phyloP scores from a whole-genome alignment of 164 flowering plant genomes.

The Brasenia schreberi region DNA sequence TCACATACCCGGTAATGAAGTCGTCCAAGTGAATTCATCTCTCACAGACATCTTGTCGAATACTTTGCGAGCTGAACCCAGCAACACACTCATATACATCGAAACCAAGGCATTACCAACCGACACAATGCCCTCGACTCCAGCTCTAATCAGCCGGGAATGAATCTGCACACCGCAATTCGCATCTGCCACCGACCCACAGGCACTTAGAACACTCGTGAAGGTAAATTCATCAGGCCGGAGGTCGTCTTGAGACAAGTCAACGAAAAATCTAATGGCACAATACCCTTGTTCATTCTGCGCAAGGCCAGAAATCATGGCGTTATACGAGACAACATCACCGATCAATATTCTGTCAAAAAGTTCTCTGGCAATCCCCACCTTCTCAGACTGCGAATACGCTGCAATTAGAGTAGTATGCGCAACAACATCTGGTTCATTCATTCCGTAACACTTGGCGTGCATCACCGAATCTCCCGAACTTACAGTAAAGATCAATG shows the following conservation, averaged over 20 bases:
- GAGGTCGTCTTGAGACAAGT: slow-evolving; percentile 29
- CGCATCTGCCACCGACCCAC: slow-evolving; percentile 28
- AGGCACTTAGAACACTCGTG: slow-evolving; percentile 34
- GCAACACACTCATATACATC: slow-evolving; percentile 38
- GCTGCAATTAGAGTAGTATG: slow-evolving; percentile 57
- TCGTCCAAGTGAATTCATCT: slow-evolving; percentile 70
- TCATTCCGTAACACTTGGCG: slow-evolving; percentile 44
- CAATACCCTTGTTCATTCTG: slow-evolving; percentile 40
- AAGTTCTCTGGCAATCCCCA: slow-evolving; percentile 25
- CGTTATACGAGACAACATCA: slow-evolving; percentile 50
- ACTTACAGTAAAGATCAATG: slow-evolving; percentile 46
- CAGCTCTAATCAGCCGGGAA: slow-evolving; percentile 41
- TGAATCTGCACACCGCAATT: slow-evolving; percentile 44
- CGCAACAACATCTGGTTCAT: slow-evolving; percentile 47
- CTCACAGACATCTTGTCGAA: slow-evolving; percentile 46
- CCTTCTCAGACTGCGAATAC: slow-evolving; percentile 25
- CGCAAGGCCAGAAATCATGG: slow-evolving; percentile 53
- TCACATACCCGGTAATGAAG: slow-evolving; percentile 73
- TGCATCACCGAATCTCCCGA: slow-evolving; percentile 30
- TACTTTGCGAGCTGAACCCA: slow-evolving; percentile 37
- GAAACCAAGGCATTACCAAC: slow-evolving; percentile 58
- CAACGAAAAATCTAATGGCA: slow-evolving; percentile 34
- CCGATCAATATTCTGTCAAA: slow-evolving; percentile 37
- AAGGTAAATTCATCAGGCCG: slow-evolving; percentile 45
- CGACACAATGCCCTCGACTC: slow-evolving; percentile 26